A percentile compares a stretch with the other conserved stretches of the same genome.
phyloP scores from a whole-genome alignment of 23 red algal species.

The Gracilaria vermiculophylla region DNA sequence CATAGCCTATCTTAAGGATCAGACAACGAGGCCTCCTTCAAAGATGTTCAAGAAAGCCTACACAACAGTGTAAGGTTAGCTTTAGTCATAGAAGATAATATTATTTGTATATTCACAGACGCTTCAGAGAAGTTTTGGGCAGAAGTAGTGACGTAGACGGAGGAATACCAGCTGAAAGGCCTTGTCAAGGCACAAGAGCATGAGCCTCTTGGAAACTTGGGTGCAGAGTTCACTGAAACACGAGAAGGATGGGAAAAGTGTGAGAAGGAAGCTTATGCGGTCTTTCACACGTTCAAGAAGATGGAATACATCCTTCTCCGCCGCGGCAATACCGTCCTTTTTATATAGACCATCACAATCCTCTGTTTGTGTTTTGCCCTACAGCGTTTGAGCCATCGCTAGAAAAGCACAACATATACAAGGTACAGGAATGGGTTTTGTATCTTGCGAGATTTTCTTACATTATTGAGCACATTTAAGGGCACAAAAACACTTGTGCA shows the following conservation, averaged over 20 bases:
- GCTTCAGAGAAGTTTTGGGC: conserved; percentile 22
- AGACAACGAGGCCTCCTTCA: not conserved
- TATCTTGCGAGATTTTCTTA: not conserved
- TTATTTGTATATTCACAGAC: conserved; percentile 53
- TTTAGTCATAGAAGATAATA: not conserved
- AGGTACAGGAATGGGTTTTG: conserved; percentile 40
- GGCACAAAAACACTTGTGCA: not conserved
- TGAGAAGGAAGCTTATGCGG: conserved; percentile 50
- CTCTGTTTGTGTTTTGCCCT: conserved; percentile 41
- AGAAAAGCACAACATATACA: not conserved
- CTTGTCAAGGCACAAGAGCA: not conserved
- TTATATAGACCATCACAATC: conserved; percentile 34
- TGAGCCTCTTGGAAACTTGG: conserved; percentile 12
- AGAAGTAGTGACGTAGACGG: conserved; percentile 24
- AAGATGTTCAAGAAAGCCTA: not conserved
- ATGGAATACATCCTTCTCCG: conserved; percentile 6
- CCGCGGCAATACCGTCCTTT: not conserved
- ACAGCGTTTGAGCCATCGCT: not conserved
- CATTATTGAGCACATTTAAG: conserved; percentile 26
- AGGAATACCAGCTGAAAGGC: not conserved
- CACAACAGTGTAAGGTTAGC: not conserved
- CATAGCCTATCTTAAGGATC: not conserved
- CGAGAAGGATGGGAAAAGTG: not conserved
- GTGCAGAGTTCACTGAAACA: not conserved
- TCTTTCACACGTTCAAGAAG: conserved; percentile 1